Evolutionary conservation across 176 grass and related monocot genomes (phyloP), one percentile per base, ranked within the genome.

Genomic region (Paspalum notatum): DNA sequence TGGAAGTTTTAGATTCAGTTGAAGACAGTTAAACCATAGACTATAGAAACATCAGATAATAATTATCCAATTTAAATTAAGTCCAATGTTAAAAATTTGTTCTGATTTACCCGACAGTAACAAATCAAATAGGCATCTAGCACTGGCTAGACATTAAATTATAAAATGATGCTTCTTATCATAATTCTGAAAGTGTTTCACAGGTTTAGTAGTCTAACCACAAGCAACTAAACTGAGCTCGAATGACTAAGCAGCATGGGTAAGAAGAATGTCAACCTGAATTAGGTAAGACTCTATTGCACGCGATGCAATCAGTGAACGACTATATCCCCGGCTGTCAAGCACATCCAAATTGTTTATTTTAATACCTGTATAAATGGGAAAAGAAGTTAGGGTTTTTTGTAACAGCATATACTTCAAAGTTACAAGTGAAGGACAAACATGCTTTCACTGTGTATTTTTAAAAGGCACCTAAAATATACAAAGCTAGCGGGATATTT

Each of bases 241-340:
- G 51, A 68, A 72, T 15, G 40, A 83, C 83, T 56, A 74, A 78
- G 41, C 24, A 41, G 66, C 58, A 80, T 22, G 48, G 25, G 62
- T 44, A n/a, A 43, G 42, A 12, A 69, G 76, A 32, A 50, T 49
- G 69, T 54, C 51, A 80, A 98, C 95, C 95, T 98, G 95, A 83
- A 98, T 94, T 65, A 98, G 87, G 66, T 98, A 98, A 74, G 95
- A 92, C 71, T 98, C 95, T 83, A 98, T 91, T 85, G 95, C 82
- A 84, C 83, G 95, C 38, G 90, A 87, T 38, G 95, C 95, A 87
- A 98, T 89, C 71, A 89, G 70, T 38, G 91, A 91, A 43, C 95
- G 89, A 58, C 95, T 92, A 75, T 83, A 86, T 18, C 95, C 95
- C 63, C 38, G 77, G 54, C 58, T 91, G 83, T 98, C 92, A 85